Evolutionary conservation across 306 rosid species (phyloP).

Genomic region (Acacia melanoxylon): DNA sequence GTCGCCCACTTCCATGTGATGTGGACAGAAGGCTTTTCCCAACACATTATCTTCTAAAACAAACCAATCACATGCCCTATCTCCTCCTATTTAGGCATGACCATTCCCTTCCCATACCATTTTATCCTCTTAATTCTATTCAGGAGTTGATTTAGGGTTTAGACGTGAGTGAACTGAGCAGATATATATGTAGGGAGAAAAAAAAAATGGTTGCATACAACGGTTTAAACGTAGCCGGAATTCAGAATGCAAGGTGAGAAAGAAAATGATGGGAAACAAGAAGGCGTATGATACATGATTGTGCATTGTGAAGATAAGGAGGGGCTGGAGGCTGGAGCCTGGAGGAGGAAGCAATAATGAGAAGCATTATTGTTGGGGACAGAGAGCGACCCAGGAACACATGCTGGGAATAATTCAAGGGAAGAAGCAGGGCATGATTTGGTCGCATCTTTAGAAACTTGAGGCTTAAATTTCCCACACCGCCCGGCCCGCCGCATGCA

Average conservation of each 20-base stretch:
- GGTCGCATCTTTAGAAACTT: background rate
- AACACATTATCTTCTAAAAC: background rate
- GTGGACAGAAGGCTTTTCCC: conserved; percentile 1
- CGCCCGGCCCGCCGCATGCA: too few species aligned
- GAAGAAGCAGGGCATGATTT: background rate
- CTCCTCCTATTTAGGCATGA: background rate
- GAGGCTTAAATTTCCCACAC: background rate
- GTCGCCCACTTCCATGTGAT: background rate
- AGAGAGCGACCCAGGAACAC: conserved; percentile 12
- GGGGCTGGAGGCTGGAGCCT: background rate
- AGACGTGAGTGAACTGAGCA: background rate
- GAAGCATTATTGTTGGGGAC: conserved; percentile 11
- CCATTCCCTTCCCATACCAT: background rate
- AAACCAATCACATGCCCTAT: background rate
- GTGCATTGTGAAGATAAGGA: background rate
- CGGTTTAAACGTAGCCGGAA: background rate
- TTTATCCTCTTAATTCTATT: background rate
- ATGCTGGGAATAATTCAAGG: background rate
- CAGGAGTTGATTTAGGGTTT: background rate
- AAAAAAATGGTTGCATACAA: background rate
- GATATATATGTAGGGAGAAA: background rate
- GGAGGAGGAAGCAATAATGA: background rate
- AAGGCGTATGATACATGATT: background rate
- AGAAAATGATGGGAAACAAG: background rate
- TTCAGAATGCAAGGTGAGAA: background rate